Evolutionary conservation across 192 early-diverging fungal genomes (phyloP), one percentile per base, ranked within the genome.

Genomic region (Gamsiella multidivaricata): DNA sequence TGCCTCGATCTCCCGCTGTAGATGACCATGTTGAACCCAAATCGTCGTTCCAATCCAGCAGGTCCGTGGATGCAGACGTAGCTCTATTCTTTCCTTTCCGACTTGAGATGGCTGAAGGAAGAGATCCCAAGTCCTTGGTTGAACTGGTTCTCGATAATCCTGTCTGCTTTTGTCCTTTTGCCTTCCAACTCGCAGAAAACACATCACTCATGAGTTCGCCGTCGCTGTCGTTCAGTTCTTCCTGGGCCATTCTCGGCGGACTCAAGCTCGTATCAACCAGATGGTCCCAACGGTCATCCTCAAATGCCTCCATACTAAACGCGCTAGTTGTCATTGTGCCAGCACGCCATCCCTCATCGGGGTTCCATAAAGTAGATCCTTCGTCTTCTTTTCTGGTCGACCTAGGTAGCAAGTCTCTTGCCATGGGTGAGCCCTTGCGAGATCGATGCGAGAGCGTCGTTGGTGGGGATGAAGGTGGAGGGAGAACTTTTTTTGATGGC

Each of bases 181-280:
- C 11, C 6, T 39, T 45, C 26, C 58, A n/a, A n/a, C n/a, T n/a
- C n/a, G n/a, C n/a, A n/a, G n/a, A 46, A 15, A 59, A 61, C 25
- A 73, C 55, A n/a, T 73, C 70, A 3, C 34, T 46, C 54, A 65
- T 59, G 10, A 63, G 45, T 10, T 53, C 47, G 14, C 52, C 59
- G 2, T 65, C 57, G 22, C 45, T 36, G 18, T 65, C 52, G 18
- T 55, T 31, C 4, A 14, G 12, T 7, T 78, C 66, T 9, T 58
- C 54, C 23, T 50, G 22, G 7, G 55, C 26, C 5, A 32, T 29
- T 23, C 20, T 39, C 7, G 65, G 74, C 22, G 74, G 65, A 31
- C 74, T 78, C 9, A 78, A 66, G 25, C 17, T 41, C 23, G 14
- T 15, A 20, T 63, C 45, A 18, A 51, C 10, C 32, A 72, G 29